A percentile compares a stretch with the other conserved stretches of the same genome.
phyloP scores from a whole-genome alignment of 2,329 filamentous ascomycete genomes.

The Aureobasidium sp. region DNA sequence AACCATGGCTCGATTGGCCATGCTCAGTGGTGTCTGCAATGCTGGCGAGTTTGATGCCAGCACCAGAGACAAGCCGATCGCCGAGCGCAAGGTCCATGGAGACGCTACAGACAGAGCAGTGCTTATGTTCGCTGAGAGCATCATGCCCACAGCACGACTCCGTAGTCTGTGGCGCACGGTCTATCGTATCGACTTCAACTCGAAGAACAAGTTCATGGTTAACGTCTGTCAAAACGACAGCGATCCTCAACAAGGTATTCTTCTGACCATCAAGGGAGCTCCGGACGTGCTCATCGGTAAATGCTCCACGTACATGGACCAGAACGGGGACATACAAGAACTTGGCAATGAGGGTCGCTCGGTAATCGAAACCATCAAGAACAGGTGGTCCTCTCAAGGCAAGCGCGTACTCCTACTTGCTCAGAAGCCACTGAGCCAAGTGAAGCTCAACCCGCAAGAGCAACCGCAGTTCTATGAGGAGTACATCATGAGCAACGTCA shows the following conservation, averaged over 20 bases:
- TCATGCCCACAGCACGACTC: slow-evolving; percentile 55
- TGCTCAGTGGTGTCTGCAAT: slow-evolving; percentile 63
- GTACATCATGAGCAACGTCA: slow-evolving; percentile 53
- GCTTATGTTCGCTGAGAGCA: slow-evolving; percentile 61
- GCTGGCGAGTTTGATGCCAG: slow-evolving; percentile 66
- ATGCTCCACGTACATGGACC: slow-evolving; percentile 52
- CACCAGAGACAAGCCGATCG: slow-evolving; percentile 52
- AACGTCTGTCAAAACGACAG: slow-evolving; percentile 46
- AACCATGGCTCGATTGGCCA: slow-evolving; percentile 51
- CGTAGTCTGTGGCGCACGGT: slow-evolving; percentile 57
- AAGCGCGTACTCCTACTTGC: slow-evolving; percentile 64
- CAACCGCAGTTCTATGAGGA: slow-evolving; percentile 49
- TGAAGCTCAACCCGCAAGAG: slow-evolving; percentile 49
- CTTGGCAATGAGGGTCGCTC: slow-evolving; percentile 49
- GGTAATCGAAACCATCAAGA: slow-evolving; percentile 55
- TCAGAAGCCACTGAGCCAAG: slow-evolving; percentile 40
- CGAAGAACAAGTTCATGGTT: slow-evolving; percentile 79
- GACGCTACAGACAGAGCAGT: slow-evolving; percentile 73
- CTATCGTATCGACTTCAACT: slow-evolving; percentile 69
- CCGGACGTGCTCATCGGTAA: slow-evolving; percentile 64
- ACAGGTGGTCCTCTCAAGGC: slow-evolving; percentile 61
- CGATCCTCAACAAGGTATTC: slow-evolving; percentile 21
- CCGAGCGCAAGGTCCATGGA: slow-evolving; percentile 60
- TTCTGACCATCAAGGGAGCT: slow-evolving; percentile 72
- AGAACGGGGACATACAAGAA: slow-evolving; percentile 47